Evolutionary conservation across 768 basidiomycete species (phyloP).

Genomic region (Boletus rubroflammeus): DNA sequence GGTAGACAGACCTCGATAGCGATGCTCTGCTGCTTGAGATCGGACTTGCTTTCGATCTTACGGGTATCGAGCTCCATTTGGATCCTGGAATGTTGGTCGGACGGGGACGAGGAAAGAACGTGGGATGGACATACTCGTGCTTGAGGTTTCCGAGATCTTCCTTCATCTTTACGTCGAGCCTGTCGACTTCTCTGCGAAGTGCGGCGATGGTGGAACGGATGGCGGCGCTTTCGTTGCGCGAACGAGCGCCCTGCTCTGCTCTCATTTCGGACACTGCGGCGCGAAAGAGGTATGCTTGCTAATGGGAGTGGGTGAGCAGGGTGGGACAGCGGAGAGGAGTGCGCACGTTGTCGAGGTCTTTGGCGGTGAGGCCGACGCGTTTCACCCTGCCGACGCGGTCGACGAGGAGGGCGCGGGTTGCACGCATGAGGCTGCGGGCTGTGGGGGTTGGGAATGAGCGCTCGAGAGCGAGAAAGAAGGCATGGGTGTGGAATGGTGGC

Average conservation of each 20-base stretch:
- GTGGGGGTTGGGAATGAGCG: constrained; percentile 70
- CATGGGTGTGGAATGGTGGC: constrained; percentile 82
- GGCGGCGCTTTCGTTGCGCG: constrained; percentile 81
- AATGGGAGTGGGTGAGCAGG: not conserved
- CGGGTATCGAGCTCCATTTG: constrained; percentile 96
- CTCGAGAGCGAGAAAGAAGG: constrained; percentile 69
- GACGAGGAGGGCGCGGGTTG: constrained; percentile 74
- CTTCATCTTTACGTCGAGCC: constrained; percentile 86
- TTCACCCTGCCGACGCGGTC: constrained; percentile 70
- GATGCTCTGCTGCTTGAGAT: constrained; percentile 82
- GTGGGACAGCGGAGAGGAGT: not conserved
- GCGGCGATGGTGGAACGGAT: constrained; percentile 73
- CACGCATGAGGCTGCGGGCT: constrained; percentile 79
- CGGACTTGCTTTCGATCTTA: constrained; percentile 85
- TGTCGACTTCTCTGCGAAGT: constrained; percentile 83
- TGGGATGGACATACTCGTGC: constrained; percentile 70
- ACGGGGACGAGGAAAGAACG: not conserved
- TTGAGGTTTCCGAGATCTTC: constrained; percentile 85
- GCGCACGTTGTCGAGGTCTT: constrained; percentile 81
- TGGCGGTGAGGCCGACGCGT: constrained; percentile 65
- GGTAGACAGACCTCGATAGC: constrained; percentile 62
- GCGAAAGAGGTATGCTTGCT: constrained; percentile 96
- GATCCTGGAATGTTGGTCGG: constrained; percentile 49
- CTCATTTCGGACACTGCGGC: constrained; percentile 90
- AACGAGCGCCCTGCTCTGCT: constrained; percentile 77